phyloP scores from a whole-genome alignment of 441 rosid species.

The Populus trichocarpa region DNA sequence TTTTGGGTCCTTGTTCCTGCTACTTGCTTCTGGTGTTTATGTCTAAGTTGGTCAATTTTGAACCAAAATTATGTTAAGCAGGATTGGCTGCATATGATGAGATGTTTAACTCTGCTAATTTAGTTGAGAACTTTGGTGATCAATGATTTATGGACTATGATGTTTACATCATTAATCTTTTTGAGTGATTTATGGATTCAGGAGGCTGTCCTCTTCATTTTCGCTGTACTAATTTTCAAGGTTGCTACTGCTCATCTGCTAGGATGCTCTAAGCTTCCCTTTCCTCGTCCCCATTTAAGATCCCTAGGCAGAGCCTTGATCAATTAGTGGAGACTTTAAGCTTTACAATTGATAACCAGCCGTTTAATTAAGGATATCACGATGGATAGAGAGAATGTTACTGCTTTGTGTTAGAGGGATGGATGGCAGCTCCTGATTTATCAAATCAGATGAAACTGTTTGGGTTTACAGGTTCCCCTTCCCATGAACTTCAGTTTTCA shows the following conservation, averaged over 20 bases:
- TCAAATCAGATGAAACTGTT: too few species aligned
- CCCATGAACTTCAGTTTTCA: not conserved
- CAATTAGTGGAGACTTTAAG: not conserved
- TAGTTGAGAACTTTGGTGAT: slow-evolving; percentile 1
- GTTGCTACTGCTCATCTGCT: not conserved
- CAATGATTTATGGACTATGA: slow-evolving; percentile 11
- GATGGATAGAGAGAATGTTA: not conserved
- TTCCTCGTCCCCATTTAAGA: too few species aligned
- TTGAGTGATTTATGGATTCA: not conserved
- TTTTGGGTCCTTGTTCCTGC: slow-evolving; percentile 87
- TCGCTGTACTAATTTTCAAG: slow-evolving; percentile 25
- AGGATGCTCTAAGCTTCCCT: too few species aligned
- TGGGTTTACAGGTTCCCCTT: not conserved
- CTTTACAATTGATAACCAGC: not conserved
- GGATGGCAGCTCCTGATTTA: not conserved
- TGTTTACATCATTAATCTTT: not conserved
- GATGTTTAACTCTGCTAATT: slow-evolving; percentile 13
- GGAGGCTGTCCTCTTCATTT: not conserved
- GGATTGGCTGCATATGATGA: slow-evolving; percentile 1
- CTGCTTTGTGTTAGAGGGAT: not conserved
- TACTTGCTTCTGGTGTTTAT: slow-evolving; percentile 81
- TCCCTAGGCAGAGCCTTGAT: not conserved
- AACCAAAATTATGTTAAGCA: slow-evolving; percentile 16
- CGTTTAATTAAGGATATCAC: not conserved
- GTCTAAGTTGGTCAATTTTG: slow-evolving; percentile 38